Percentiles rank a stretch among this genome's conserved stretches.
Evolutionary conservation across 2,329 filamentous ascomycete species (phyloP).

Genomic region (Cephalotrichum gorgonifer): DNA sequence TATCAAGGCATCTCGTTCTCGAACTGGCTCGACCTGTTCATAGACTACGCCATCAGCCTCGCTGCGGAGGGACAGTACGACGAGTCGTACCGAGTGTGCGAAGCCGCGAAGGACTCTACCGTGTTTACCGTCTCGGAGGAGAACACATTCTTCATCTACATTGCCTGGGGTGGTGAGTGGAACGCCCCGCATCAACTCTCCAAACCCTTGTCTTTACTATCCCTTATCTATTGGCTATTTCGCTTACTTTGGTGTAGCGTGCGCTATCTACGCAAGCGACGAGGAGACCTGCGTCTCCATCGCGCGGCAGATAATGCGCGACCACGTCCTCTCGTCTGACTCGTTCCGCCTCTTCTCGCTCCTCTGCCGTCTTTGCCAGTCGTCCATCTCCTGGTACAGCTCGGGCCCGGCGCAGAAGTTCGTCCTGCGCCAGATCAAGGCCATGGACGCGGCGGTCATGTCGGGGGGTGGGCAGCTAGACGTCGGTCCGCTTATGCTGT

Average conservation of each 20-base stretch:
- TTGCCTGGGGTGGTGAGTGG: conserved; percentile 61
- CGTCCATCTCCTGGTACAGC: conserved; percentile 65
- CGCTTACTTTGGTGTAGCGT: conserved; percentile 40
- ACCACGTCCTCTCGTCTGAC: conserved; percentile 70
- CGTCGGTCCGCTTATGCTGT: conserved; percentile 72
- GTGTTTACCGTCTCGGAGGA: conserved; percentile 66
- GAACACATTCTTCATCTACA: conserved; percentile 61
- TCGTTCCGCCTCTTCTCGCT: conserved; percentile 75
- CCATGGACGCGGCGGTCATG: conserved; percentile 57
- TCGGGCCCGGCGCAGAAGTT: conserved; percentile 81
- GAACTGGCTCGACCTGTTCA: conserved; percentile 81
- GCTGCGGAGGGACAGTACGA: conserved; percentile 56
- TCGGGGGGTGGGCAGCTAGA: conserved; percentile 45
- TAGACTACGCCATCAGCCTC: conserved; percentile 73
- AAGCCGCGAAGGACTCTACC: conserved; percentile 68
- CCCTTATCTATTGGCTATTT: background rate
- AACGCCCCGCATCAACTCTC: background rate
- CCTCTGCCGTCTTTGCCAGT: conserved; percentile 66
- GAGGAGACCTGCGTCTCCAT: conserved; percentile 63
- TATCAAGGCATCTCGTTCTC: conserved; percentile 75
- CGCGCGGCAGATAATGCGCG: conserved; percentile 75
- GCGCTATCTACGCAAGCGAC: conserved; percentile 72
- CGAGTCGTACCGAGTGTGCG: conserved; percentile 70
- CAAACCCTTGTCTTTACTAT: no score
- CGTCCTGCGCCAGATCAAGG: conserved; percentile 82